A percentile compares a stretch with the other conserved stretches of the same genome.
Conservation (phyloP, 306 rosid genomes). For the Rubus parviflorus region DNA sequence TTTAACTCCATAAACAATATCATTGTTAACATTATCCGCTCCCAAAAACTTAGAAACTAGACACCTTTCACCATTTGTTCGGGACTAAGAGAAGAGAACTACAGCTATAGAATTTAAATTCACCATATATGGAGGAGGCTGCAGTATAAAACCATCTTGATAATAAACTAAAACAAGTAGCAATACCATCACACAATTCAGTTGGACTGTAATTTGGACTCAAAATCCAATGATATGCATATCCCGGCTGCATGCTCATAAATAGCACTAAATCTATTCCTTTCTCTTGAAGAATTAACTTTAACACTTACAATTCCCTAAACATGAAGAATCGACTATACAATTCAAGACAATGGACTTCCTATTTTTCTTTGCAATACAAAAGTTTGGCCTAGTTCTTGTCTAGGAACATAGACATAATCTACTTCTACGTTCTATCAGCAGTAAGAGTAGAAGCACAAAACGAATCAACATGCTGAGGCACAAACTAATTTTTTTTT, state of each 20-base stretch:
- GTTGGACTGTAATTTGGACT: neutral
- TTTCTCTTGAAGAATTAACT: no score
- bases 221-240: no score
- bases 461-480: neutral
- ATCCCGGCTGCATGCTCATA: no score
- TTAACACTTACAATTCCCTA: no score
- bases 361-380: neutral
- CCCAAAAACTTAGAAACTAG: neutral
- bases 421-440: neutral
- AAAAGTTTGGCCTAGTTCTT: neutral
- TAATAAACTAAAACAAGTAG: neutral
- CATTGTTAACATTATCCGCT: neutral
- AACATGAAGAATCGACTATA: no score
- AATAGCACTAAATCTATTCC: no score
- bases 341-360: neutral
- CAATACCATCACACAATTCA: neutral
- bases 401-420: neutral
- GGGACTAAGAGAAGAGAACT: conserved; percentile 8
- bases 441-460: neutral
- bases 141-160: neutral
- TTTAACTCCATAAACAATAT: neutral
- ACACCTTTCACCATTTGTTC: conserved; percentile 4
- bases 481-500: neutral
- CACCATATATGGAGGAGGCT: neutral
- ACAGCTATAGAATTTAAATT: neutral